Conservation (phyloP, 208 protist genomes). For the Leishmania guyanensis region DNA sequence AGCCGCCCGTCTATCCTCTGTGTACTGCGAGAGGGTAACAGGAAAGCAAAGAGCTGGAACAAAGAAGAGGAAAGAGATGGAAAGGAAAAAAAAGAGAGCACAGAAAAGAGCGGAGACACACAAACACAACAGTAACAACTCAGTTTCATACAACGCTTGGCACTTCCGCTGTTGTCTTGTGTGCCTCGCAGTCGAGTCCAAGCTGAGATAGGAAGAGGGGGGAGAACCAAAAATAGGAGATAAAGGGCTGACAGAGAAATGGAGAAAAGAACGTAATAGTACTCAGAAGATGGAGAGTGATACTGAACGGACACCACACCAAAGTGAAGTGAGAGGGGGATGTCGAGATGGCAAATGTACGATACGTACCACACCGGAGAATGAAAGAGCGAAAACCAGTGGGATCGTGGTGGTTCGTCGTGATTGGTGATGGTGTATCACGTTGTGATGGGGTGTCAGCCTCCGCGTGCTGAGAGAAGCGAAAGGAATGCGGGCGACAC, state of each 20-base stretch:
- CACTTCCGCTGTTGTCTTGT: background rate
- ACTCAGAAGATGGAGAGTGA: background rate
- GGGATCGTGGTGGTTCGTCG: background rate
- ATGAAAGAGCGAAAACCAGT: background rate
- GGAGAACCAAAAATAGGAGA: background rate
- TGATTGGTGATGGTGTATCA: background rate
- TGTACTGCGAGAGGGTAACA: background rate
- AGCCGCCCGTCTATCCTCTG: background rate
- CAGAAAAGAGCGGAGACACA: background rate
- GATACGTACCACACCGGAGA: background rate
- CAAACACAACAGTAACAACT: background rate
- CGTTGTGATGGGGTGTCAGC: background rate
- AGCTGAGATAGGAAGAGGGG: background rate
- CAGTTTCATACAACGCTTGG: background rate
- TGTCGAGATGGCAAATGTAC: background rate
- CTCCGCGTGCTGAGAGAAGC: background rate
- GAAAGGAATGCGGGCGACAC: background rate
- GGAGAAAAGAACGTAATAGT: background rate
- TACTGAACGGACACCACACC: background rate
- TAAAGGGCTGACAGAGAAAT: background rate
- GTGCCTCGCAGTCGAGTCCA: background rate
- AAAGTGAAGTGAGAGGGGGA: background rate
- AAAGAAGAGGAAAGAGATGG: constrained; percentile 11
- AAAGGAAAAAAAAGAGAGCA: background rate
- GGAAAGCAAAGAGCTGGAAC: background rate